Base-by-base conservation (phyloP, 768 basidiomycete genomes). In the Lactarius deliciosus region DNA sequence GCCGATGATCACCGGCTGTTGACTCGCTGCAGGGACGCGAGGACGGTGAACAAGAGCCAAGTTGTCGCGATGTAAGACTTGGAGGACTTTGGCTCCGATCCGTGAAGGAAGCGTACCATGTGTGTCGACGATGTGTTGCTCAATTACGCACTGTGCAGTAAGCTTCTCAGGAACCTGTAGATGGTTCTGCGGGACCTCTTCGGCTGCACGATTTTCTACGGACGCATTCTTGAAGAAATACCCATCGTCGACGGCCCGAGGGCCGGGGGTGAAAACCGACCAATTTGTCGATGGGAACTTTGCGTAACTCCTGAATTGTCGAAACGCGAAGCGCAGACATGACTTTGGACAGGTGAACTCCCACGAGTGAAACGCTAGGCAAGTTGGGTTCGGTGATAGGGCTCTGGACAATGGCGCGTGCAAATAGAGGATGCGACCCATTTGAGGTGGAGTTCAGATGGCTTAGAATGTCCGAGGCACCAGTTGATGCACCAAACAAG, bases 391-490 rank as follows among this genome's bases (percentile, higher is more conserved):
- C 87, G 64, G 89, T 75, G 40, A 88, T 78, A 6, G 87, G 82
- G 61, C 87, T 90, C 73, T 92, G 91, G n/a, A 90, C 76, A 70
- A 92, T 88, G 11, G 88, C 87, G 15, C 89, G 89, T 64, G 85
- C 79, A 76, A 92, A 91, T 34, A 91, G 74, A 20, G 88, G 90
- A 2, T 76, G 73, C 2, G 75, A 74, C 43, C 86, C 81, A 76
- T 92, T 92, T 25, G 79, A 78, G 30, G 77, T 78, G 15, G 91
- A 92, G 66, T 89, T 81, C 13, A 92, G 66, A 57, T 77, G 77
- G 59, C 71, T 75, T 16, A 78, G 73, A 13, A 78, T 74, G 63
- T 78, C 77, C 32, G 76, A 71, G 2, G 75, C 77, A 20, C 77
- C 77, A 6, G 76, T 74, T 13, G 73, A 72, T 36, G 70, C 71